A percentile compares a stretch with the other conserved stretches of the same genome.
Evolutionary conservation across 192 early-diverging fungal genomes (phyloP).

Genomic region (Coemansia umbellata): DNA sequence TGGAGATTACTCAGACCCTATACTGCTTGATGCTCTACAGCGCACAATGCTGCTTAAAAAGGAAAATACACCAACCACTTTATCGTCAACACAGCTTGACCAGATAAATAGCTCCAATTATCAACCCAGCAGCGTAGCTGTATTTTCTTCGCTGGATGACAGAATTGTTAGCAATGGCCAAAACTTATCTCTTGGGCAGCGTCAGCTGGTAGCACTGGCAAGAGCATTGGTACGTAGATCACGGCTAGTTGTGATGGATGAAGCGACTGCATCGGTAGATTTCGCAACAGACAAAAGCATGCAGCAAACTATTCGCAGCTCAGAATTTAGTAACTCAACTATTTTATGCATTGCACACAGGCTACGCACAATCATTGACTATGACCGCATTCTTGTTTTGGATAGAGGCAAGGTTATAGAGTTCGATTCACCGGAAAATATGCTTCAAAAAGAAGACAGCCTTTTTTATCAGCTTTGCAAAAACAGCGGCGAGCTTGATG

Average conservation of each 20-base stretch:
- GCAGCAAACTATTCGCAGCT: slow-evolving; percentile 76
- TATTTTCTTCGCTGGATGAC: slow-evolving; percentile 9
- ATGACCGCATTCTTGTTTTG: slow-evolving; percentile 80
- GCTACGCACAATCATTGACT: slow-evolving; percentile 74
- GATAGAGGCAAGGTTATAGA: slow-evolving; percentile 74
- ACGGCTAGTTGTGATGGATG: slow-evolving; percentile 76
- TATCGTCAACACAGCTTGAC: too few relatives aligned
- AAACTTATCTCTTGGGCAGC: slow-evolving; percentile 73
- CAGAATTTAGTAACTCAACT: slow-evolving; percentile 60
- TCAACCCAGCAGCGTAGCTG: slow-evolving; percentile 6
- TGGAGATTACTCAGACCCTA: slow-evolving; percentile 56
- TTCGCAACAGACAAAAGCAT: slow-evolving; percentile 78
- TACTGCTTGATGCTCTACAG: slow-evolving; percentile 19
- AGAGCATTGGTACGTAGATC: slow-evolving; percentile 67
- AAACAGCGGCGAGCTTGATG: slow-evolving; percentile 69
- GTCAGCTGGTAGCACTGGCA: slow-evolving; percentile 71
- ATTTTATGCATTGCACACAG: slow-evolving; percentile 88
- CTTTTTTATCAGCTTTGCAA: slow-evolving; percentile 72
- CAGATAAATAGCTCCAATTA: background rate
- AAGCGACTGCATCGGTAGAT: slow-evolving; percentile 86
- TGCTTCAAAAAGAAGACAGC: slow-evolving; percentile 55
- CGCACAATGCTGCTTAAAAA: slow-evolving; percentile 23
- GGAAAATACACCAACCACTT: too few relatives aligned
- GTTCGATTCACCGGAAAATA: slow-evolving; percentile 66
- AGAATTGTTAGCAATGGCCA: slow-evolving; percentile 59